Evolutionary conservation across 139 green algal genomes (phyloP), one percentile per base, ranked within the genome.

Genomic region (Chlamydomonas sp.): DNA sequence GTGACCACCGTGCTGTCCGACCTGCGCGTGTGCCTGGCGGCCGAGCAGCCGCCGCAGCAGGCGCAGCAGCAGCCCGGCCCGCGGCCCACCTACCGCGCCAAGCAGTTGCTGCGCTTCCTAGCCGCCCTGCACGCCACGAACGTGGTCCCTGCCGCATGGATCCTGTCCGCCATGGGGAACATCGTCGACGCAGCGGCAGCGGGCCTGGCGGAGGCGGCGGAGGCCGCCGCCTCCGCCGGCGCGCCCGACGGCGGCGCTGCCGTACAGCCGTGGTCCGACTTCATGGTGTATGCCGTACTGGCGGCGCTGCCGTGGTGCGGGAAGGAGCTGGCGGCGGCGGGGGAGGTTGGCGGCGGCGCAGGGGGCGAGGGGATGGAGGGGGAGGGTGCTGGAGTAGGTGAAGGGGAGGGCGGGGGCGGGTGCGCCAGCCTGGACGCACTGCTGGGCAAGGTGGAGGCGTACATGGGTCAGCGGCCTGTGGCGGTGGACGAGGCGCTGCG

Each of bases 211-310:
- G 57, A 64, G 17, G 80, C 80, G 16, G 58, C 68, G 20, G 80
- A 59, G 20, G 14, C 71, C 17, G 67, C 81, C 4, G 61, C 15
- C 61, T 49, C 7, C 78, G 81, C 57, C 18, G 78, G 69, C 63
- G 63, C 8, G 5, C 83, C 90, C 78, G 18, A 81, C n/a, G 77
- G 73, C 63, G 92, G 93, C 5, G 79, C 91, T n/a, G 73, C 81
- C 0, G 96, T 94, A 91, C 96, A 98, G 94, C 96, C 96, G 0
- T 97, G 95, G 85, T 81, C 91, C 2, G 96, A 98, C 88, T 88
- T 89, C 59, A 83, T 98, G 79, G 94, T 97, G 67, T 93, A 94
- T 81, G 18, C 49, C 4, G 94, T 85, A 31, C 78, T 98, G 61
- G 83, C 92, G 77, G 94, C 91, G 31, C 89, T 98, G 88, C 94